phyloP scores from a whole-genome alignment of 176 grass and related monocot species.

The Eragrostis curvula region DNA sequence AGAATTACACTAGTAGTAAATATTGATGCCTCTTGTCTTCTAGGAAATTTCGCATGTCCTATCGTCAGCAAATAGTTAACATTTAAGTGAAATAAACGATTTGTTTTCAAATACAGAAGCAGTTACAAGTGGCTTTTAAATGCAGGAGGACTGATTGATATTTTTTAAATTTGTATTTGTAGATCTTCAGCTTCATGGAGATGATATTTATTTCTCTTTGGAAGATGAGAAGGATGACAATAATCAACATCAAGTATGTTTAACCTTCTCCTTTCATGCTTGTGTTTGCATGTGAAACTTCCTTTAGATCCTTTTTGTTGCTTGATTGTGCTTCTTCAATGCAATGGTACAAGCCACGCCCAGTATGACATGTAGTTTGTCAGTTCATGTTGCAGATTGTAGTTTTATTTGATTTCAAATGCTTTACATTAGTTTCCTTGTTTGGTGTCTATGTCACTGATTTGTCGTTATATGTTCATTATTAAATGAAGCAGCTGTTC shows the following conservation, averaged over 20 bases:
- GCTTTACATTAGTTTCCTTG: not conserved
- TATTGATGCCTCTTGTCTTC: not conserved
- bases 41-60: not conserved
- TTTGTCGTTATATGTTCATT: not conserved
- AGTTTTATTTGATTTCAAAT: constrained; percentile 3
- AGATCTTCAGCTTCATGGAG: constrained; percentile 96
- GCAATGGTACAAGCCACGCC: not conserved
- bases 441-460: not conserved
- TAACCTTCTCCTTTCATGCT: not conserved
- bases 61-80: not conserved
- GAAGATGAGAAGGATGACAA: constrained; percentile 90
- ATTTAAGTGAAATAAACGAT: not conserved
- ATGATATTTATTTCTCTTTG: constrained; percentile 95
- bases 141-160: not conserved
- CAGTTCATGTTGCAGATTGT: constrained; percentile 4
- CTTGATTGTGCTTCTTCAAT: constrained; percentile 5
- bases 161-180: constrained; percentile 41
- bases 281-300: not conserved
- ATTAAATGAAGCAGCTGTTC: constrained; percentile 6
- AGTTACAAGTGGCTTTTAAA: not conserved
- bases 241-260: constrained; percentile 77
- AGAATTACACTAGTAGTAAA: not conserved
- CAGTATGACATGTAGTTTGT: constrained; percentile 7
- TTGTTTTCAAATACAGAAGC: not conserved
- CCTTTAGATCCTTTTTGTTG: not conserved